A percentile compares a stretch with the other conserved stretches of the same genome.
These are phyloP conservation scores for Craterostigma plantagineum DNA, from an alignment of 257 asterid genomes.

Conservation along the genomic window DNA sequence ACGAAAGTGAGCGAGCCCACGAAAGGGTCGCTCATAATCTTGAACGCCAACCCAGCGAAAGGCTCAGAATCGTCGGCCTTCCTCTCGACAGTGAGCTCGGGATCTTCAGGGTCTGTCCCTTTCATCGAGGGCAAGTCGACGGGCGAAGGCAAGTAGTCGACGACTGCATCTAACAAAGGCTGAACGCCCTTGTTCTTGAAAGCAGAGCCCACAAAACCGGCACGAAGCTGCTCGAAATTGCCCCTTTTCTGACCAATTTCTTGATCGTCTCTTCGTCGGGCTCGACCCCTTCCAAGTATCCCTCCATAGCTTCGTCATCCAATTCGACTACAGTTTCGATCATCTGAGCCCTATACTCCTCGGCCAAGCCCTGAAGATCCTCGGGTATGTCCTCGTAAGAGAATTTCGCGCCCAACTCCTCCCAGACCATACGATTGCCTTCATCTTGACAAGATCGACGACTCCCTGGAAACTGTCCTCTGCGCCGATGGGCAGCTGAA, in stretches of 20 bases:
- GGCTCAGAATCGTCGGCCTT: slow-evolving; percentile 49
- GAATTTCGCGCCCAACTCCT: slow-evolving; percentile 94
- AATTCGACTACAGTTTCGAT: slow-evolving; percentile 58
- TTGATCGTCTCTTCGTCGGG: slow-evolving; percentile 66
- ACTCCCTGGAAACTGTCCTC: slow-evolving; percentile 79
- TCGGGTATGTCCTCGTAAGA: slow-evolving; percentile 56
- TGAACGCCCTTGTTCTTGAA: slow-evolving; percentile 95
- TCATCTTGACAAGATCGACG: slow-evolving; percentile 76
- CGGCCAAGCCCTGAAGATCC: slow-evolving; percentile 57
- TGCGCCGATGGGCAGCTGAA: slow-evolving; percentile 78
- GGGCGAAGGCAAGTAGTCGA: slow-evolving; percentile 85
- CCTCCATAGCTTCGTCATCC: slow-evolving; percentile 84
- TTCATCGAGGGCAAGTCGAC: slow-evolving; percentile 73
- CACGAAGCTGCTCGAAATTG: slow-evolving; percentile 45
- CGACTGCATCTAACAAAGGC: slow-evolving; percentile 79
- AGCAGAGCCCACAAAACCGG: slow-evolving; percentile 91
- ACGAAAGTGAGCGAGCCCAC: slow-evolving; percentile 93
- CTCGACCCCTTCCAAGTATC: slow-evolving; percentile 72
- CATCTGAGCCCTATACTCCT: slow-evolving; percentile 54
- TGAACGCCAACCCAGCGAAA: slow-evolving; percentile 86
- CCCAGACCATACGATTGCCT: slow-evolving; percentile 83
- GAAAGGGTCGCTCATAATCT: slow-evolving; percentile 84
- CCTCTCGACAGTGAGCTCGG: slow-evolving; percentile 43
- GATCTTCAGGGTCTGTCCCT: slow-evolving; percentile 87
- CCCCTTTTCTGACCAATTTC: slow-evolving; percentile 61